Evolutionary conservation across 768 basidiomycete species (phyloP), one percentile per base, ranked within the genome.

Genomic region (Lactarius sp.): DNA sequence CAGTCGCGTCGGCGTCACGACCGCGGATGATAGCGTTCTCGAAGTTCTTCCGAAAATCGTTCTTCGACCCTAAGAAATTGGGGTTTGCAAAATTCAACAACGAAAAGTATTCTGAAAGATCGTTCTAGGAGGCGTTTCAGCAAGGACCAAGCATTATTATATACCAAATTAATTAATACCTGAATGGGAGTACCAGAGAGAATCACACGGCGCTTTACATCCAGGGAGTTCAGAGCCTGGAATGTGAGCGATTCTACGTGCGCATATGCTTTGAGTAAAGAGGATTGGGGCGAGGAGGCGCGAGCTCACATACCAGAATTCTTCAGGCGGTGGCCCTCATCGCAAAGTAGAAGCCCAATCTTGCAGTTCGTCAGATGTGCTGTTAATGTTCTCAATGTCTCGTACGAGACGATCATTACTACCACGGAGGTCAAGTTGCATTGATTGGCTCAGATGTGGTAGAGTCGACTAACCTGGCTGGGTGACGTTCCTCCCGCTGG

Each of bases 381-480:
- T 8, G 86, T 81, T 13, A 98, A 77, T 4, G 88, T 88, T 20
- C 96, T 85, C 56, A 99, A 81, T 0, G 93, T 96, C 73, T 99
- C 96, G 68, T 99, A 99, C 0, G 97, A 98, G 6, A 97, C 94
- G 67, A 99, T 98, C 91, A 99, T 93, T 51, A 98, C 96, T 95
- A 65, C 0, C 36, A 47, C 39, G 22, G 34, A 31, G 14, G 58
- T 27, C 34, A 59, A 51, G 36, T 16, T 34, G 34, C 8, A 12
- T 7, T 52, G 37, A 27, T 5, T 52, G 31, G 20, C n/a, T 8
- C 37, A 16, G 34, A 18, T 39, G 22, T 16, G 8, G 14, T 8
- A 37, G 14, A 41, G 16, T 55, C 50, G 52, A 68, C 77, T 37
- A 69, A 92, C 94, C 94, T 76, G 96, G 94, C 63, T 93, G 88